Percentiles rank a stretch among this genome's conserved stretches.
Conservation (phyloP, 1,284 basidiomycete genomes). For the Vanrija sp. region DNA sequence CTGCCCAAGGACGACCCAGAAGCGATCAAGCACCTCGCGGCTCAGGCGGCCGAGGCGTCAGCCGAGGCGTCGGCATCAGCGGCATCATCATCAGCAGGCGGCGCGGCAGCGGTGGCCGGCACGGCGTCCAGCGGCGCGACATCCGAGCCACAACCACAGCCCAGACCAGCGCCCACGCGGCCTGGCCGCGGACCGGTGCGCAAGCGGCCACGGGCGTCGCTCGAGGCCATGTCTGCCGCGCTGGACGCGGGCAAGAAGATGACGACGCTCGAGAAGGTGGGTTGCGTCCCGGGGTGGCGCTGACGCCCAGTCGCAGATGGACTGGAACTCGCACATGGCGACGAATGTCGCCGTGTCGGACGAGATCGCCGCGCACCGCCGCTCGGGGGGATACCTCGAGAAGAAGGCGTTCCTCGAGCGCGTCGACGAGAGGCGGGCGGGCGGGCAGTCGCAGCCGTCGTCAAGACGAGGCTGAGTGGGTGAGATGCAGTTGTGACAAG, state of each 20-base stretch:
- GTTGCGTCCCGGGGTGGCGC: conserved; percentile 1
- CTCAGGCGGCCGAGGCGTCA: neutral
- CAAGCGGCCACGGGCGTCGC: conserved; percentile 41
- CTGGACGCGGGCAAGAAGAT: conserved; percentile 46
- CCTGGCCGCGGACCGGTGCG: conserved; percentile 19
- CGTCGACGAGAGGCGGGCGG: conserved; percentile 32
- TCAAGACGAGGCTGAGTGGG: neutral
- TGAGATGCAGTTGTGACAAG: neutral
- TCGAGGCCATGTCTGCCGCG: conserved; percentile 45
- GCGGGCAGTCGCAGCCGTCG: neutral
- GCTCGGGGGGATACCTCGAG: conserved; percentile 40
- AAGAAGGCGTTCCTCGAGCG: conserved; percentile 45
- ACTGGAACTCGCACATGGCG: conserved; percentile 43
- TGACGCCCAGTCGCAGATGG: conserved; percentile 40
- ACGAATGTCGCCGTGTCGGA: conserved; percentile 22
- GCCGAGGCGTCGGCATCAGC: neutral
- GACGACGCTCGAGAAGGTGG: conserved; percentile 48
- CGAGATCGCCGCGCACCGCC: conserved; percentile 41
- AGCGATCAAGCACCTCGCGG: conserved; percentile 27
- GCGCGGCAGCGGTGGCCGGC: neutral
- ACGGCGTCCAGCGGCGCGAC: neutral
- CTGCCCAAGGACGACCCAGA: conserved; percentile 37
- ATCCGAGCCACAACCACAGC: neutral
- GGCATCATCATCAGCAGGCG: neutral
- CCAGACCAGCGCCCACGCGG: conserved; percentile 4